phyloP scores from a whole-genome alignment of 2,329 filamentous ascomycete species.

The Botrytis paeoniae region DNA sequence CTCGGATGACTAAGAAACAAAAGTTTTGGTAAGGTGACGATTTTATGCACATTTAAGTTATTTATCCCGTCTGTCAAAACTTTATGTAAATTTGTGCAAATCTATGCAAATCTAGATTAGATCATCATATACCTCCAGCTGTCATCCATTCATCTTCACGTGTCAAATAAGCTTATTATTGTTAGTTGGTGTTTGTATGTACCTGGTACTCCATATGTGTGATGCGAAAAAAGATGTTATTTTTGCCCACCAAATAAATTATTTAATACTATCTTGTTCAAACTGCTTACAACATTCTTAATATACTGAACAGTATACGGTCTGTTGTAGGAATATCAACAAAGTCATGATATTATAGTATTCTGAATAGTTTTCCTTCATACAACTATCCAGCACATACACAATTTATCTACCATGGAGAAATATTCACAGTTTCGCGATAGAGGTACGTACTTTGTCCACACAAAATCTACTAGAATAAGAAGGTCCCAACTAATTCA shows the following conservation, averaged over 20 bases:
- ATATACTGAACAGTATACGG: neutral
- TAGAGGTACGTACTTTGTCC: conserved; percentile 59
- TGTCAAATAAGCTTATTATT: neutral
- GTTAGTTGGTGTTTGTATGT: neutral
- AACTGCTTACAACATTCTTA: neutral
- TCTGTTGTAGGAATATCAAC: neutral
- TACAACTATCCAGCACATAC: neutral
- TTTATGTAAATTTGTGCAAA: neutral
- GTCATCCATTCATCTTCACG: neutral
- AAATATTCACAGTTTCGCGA: conserved; percentile 74
- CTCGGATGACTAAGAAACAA: neutral
- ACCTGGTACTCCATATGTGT: neutral
- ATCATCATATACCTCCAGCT: neutral
- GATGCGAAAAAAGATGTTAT: neutral
- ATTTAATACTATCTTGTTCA: neutral
- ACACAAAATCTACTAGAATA: neutral
- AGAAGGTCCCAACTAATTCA: conserved; percentile 29
- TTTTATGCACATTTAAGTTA: neutral
- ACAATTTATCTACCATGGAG: conserved; percentile 52
- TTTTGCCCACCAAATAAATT: conserved; percentile 1
- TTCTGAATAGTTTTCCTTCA: neutral
- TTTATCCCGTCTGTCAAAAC: neutral
- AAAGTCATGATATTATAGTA: conserved; percentile 18
- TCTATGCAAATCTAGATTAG: neutral
- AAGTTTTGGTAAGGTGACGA: neutral